Base-by-base conservation (phyloP, 2,329 filamentous ascomycete genomes). In the Neofusicoccum laricinum region DNA sequence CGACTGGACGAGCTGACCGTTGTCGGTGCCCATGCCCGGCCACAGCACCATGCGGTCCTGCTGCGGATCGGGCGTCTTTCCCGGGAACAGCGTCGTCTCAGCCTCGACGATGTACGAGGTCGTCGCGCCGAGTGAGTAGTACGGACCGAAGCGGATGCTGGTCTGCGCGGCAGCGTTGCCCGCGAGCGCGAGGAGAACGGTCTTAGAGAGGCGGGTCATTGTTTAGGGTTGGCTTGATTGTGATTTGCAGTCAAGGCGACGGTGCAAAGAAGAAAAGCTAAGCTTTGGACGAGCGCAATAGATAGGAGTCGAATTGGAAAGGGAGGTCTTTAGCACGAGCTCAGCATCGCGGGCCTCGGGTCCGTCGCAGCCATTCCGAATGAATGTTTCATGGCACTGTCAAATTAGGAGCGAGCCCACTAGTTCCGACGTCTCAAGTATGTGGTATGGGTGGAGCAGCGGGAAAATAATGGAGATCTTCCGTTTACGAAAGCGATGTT, bases 21-120 rank as follows among this genome's bases (percentile, higher is more conserved):
- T 78, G 2, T 78, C 79, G 5, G 79, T 82, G 3, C 81, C 80
- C 80, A 82, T 82, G 17, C 81, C 81, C n/a, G 82, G 79, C 81
- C 80, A 82, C 14, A 82, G 72, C 10, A 78, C 78, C 36, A 75
- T 65, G 62, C 74, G 72, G n/a, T 78, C 77, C 10, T 69, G 68
- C 38, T 68, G 72, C 53, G 72, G 71, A 34, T 69, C 76, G 0
- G 80, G 80, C 1, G 69, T 67, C 0, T 75, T 72, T 2, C 81
- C 80, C 2, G 82, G 71, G 10, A 79, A 68, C 17, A 82, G 74
- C 2, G 80, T 82, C 0, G 80, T 78, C 15, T 74, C 79, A 5
- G 79, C 72, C 66, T 81, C 79, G 30, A 76, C 75, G 67, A 82
- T 82, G 70, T 74, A 82, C 0, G 78, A 77, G 65, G 72, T 67